Conservation (phyloP, 1,284 basidiomycete species). For the Ustilago curta region DNA sequence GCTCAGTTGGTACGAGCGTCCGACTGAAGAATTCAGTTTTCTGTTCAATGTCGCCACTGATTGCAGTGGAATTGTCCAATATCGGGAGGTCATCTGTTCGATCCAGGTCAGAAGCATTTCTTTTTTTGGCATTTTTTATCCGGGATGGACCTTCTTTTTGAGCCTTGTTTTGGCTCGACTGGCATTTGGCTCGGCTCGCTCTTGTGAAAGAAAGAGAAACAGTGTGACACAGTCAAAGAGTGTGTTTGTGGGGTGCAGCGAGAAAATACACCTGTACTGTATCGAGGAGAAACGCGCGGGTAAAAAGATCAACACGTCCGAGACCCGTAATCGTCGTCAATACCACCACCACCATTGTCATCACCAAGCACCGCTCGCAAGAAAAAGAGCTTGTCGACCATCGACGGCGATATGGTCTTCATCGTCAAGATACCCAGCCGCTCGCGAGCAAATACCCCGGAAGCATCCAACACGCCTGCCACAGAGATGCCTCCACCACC, state of each 20-base stretch:
- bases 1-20: conserved; percentile 61
- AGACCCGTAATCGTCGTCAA: background rate
- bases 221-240: background rate
- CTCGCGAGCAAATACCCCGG: conserved; percentile 45
- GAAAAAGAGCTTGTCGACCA: too few species aligned
- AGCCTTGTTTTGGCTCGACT: too few species aligned
- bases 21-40: conserved; percentile 58
- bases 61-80: conserved; percentile 10
- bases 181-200: too few species aligned
- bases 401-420: conserved; percentile 50
- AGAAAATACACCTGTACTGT: too few species aligned
- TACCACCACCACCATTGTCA: background rate
- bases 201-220: background rate
- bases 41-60: conserved; percentile 18
- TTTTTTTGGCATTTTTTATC: conserved; percentile 5
- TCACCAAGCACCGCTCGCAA: background rate
- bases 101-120: conserved; percentile 52
- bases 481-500: background rate
- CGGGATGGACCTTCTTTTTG: background rate
- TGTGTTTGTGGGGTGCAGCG: conserved; percentile 1
- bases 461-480: conserved; percentile 32
- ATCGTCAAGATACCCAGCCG: conserved; percentile 63
- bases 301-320: conserved; percentile 10
- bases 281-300: too few species aligned
- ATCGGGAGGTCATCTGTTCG: conserved; percentile 55